Conservation (phyloP, 495 filamentous ascomycete genomes). For the Rostrohypoxylon terebratum region DNA sequence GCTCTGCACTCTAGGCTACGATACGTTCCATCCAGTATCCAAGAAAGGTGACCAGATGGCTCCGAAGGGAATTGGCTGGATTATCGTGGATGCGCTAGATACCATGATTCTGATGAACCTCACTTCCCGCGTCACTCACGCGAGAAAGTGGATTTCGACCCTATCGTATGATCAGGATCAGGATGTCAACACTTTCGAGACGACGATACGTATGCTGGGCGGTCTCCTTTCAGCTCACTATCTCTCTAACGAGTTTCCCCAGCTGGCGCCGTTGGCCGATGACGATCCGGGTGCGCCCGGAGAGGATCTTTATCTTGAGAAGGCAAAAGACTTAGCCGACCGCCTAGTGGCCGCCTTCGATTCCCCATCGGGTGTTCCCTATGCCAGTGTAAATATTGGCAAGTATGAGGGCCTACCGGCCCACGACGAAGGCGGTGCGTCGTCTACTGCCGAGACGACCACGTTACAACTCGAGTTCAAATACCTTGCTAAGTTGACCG, state of each 20-base stretch:
- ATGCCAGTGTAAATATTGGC: conserved; percentile 88
- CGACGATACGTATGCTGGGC: conserved; percentile 97
- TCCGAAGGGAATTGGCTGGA: conserved; percentile 89
- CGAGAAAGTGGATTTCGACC: conserved; percentile 89
- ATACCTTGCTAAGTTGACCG: conserved; percentile 94
- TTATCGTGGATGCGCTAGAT: conserved; percentile 95
- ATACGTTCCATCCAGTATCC: conserved; percentile 84
- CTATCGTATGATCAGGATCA: conserved; percentile 90
- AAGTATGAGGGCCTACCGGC: conserved; percentile 78
- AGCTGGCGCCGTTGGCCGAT: conserved; percentile 72
- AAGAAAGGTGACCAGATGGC: conserved; percentile 87
- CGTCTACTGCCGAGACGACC: conserved; percentile 92
- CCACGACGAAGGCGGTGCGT: conserved; percentile 87
- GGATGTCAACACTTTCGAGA: conserved; percentile 98
- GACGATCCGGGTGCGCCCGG: conserved; percentile 74
- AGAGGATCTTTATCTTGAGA: conserved; percentile 95
- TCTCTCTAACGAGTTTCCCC: conserved; percentile 78
- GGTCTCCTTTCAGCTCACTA: conserved; percentile 96
- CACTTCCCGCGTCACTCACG: conserved; percentile 84
- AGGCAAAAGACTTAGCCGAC: conserved; percentile 91
- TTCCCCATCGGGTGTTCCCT: conserved; percentile 85
- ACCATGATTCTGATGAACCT: conserved; percentile 99
- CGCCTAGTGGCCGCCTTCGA: conserved; percentile 89
- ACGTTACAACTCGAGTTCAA: conserved; percentile 97
- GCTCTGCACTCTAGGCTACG: conserved; percentile 73